Evolutionary conservation across 2,329 filamentous ascomycete species (phyloP), one percentile per base, ranked within the genome.

Genomic region (Erysiphe pulchra): DNA sequence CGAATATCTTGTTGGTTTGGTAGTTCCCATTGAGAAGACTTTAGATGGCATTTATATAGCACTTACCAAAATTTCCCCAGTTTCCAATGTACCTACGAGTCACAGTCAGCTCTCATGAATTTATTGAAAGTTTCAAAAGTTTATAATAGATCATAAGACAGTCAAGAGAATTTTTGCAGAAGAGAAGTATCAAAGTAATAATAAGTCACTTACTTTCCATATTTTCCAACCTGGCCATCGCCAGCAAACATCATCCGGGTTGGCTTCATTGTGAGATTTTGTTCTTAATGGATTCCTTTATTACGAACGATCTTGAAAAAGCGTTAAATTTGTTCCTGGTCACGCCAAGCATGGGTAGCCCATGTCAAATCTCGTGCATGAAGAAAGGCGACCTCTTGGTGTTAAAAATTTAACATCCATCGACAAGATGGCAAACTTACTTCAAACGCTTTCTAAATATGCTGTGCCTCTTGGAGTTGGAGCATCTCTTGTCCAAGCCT

Each of bases 401-500:
- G 6, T 3, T 3, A 24, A 24, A 24, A 24, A 24, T 24, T 24
- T 24, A 24, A 3, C 6, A 24, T 6, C 6, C 20, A 24, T 24
- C 20, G 20, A 24, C 58, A 58, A 52, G 16, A 65, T 65, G 63
- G 62, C 62, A 51, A 68, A 70, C 58, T 62, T 65, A 42, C 69
- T 84, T 53, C 69, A 69, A 57, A 60, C 66, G 52, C 61, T 79
- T 57, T 82, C 78, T 65, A 69, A 69, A 55, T 69, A 69, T 61
- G 81, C 81, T 51, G 65, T 94, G 46, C 86, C 87, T 42, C 69
- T 73, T 47, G 75, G 80, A 49, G 62, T 81, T 54, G 82, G 70
- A 54, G 66, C 74, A 54, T 70, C 73, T 47, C 57, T 87, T 49
- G 66, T 73, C 53, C 78, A 85, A 62, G 72, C 82, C 52, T 83